Percentiles rank a stretch among this genome's conserved stretches.
phyloP scores from a whole-genome alignment of 2,329 filamentous ascomycete species.

The Cadophora sp. region DNA sequence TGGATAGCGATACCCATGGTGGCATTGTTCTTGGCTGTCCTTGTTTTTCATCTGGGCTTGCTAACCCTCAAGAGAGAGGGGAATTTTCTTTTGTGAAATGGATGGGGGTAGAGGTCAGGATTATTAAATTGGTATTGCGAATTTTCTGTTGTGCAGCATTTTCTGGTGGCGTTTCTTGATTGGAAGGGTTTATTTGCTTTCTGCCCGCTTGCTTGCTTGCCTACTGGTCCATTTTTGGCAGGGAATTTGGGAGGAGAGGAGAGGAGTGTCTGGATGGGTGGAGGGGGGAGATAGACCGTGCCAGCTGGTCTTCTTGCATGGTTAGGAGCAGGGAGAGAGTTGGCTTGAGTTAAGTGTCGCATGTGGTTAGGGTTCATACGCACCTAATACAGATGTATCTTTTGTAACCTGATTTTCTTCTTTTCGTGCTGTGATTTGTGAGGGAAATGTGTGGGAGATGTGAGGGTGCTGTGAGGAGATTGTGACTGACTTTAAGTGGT shows the following conservation, averaged over 20 bases:
- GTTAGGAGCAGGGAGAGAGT: neutral
- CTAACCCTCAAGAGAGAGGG: no score
- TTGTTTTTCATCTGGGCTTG: neutral
- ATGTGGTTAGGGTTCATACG: conserved; percentile 7
- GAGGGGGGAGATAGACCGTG: neutral
- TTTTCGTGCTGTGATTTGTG: neutral
- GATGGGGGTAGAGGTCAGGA: neutral
- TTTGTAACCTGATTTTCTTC: neutral
- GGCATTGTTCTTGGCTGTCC: conserved; percentile 5
- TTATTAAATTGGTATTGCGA: conserved; percentile 13
- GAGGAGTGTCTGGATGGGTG: neutral
- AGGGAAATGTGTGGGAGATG: no score
- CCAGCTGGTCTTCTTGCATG: conserved; percentile 8
- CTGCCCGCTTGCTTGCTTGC: neutral
- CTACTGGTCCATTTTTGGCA: neutral
- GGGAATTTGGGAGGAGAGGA: neutral
- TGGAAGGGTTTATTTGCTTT: neutral
- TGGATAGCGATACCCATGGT: conserved; percentile 18
- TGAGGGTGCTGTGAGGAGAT: neutral
- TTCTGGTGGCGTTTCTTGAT: conserved; percentile 4
- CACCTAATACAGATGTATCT: conserved; percentile 14
- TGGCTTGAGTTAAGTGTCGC: neutral
- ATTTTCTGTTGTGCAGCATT: conserved; percentile 6
- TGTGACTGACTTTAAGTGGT: no score
- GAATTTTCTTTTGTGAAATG: neutral